phyloP scores from a whole-genome alignment of 2,329 filamentous ascomycete genomes.

The Drechslera avenae region DNA sequence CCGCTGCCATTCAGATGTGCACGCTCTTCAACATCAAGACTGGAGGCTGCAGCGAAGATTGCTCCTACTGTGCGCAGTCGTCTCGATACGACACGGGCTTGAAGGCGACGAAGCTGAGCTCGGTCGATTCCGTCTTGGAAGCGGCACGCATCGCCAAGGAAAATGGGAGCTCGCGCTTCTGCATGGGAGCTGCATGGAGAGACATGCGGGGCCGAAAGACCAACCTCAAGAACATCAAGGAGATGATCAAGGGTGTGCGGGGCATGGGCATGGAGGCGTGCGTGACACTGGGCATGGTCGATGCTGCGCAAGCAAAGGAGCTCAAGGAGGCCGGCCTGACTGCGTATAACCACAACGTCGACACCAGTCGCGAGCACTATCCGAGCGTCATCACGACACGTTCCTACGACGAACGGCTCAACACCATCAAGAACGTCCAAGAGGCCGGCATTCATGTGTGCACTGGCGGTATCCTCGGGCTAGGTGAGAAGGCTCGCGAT shows the following conservation, averaged over 20 bases:
- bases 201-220: slow-evolving; percentile 93
- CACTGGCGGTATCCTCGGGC: slow-evolving; percentile 83
- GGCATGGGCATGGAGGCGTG: slow-evolving; percentile 87
- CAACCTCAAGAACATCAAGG: slow-evolving; percentile 79
- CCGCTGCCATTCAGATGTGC: slow-evolving; percentile 85
- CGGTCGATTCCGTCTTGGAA: slow-evolving; percentile 78
- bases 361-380: slow-evolving; percentile 89
- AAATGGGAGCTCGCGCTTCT: slow-evolving; percentile 89
- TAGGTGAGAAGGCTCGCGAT: slow-evolving; percentile 79
- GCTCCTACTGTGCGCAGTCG: slow-evolving; percentile 90
- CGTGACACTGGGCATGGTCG: slow-evolving; percentile 94
- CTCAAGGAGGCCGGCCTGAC: slow-evolving; percentile 84
- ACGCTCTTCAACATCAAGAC: slow-evolving; percentile 98
- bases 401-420: slow-evolving; percentile 83
- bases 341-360: slow-evolving; percentile 93
- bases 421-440: slow-evolving; percentile 78
- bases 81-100: slow-evolving; percentile 79
- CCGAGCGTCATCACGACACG: slow-evolving; percentile 84
- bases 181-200: slow-evolving; percentile 92
- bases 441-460: slow-evolving; percentile 89
- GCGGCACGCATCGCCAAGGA: slow-evolving; percentile 77
- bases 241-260: slow-evolving; percentile 82
- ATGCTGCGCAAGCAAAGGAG: slow-evolving; percentile 77
- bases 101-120: slow-evolving; percentile 77
- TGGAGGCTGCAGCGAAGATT: slow-evolving; percentile 89